Base-by-base conservation (phyloP, 139 green algal species). In the Raphidocelis subcapitata region DNA sequence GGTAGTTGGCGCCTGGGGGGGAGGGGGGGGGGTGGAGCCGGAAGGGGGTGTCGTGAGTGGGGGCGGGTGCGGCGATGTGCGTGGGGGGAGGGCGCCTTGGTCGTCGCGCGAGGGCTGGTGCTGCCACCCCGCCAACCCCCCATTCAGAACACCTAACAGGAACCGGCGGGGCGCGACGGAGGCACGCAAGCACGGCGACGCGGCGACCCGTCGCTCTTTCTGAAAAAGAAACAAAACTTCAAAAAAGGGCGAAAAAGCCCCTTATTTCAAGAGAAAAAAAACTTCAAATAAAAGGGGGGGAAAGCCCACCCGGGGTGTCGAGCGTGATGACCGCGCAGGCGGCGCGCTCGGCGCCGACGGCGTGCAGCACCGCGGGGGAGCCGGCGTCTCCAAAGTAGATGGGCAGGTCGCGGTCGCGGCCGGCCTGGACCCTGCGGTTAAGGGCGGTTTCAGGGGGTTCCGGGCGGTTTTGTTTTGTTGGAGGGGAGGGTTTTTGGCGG, bases 371-470 rank as follows among this genome's bases (percentile, higher is more conserved):
- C 0, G 76, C 75, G 47, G 81, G 79, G 0, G 73, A 84, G 35
- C 83, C 96, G 0, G 95, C 94, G 57, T 99, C 96, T 29, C 96
- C 96, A 88, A 98, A 99, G 87, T 96, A 99, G 1, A 99, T 93
- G 0, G 95, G 93, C 54, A 98, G 82, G 77, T 98, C 95, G 59
- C 88, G 78, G 29, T 75, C 84, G 55, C 93, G 87, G 37, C 69
- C 69, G 10, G 59, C 59, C 35, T 29, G 36, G 20, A 76, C 69
- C 94, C 93, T 69, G 83, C 81, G 23, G 56, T 10, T 14, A 24
- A 68, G 69, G 57, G 51, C n/a, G n/a, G n/a, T n/a, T n/a, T n/a
- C n/a, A n/a, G n/a, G n/a, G n/a, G n/a, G n/a, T n/a, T n/a, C n/a
- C n/a, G n/a, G n/a, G n/a, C n/a, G n/a, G n/a, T n/a, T n/a, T n/a